These are phyloP conservation scores for Anethum foeniculum DNA, from an alignment of 140 eudicot genomes.

Conservation along the genomic window DNA sequence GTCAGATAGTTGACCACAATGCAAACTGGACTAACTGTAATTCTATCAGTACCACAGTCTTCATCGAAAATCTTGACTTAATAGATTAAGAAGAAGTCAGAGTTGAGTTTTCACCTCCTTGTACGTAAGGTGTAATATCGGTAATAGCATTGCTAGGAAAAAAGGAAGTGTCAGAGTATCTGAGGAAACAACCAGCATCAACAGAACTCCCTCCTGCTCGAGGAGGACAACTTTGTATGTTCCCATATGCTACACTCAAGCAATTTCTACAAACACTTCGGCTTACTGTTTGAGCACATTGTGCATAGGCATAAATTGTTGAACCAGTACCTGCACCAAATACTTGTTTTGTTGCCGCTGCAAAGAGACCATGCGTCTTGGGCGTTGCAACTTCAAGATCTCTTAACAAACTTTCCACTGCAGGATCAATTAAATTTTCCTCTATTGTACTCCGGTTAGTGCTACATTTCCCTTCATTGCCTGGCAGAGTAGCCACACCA, in stretches of 20 bases:
- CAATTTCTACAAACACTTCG: background rate
- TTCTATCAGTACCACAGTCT: background rate
- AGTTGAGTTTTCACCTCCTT: background rate
- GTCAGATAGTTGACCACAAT: background rate
- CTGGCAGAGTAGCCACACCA: background rate
- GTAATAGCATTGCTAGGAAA: background rate
- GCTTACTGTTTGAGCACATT: conserved; percentile 8
- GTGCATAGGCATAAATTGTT: conserved; percentile 7
- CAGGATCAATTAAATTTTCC: background rate
- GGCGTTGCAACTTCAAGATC: conserved; percentile 5
- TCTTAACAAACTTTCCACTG: background rate
- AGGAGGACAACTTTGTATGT: conserved; percentile 2
- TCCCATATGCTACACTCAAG: background rate
- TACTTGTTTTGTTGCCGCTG: conserved; percentile 4
- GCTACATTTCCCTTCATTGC: background rate
- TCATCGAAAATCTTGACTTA: background rate
- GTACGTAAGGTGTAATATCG: background rate
- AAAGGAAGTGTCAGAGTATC: background rate
- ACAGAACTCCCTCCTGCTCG: background rate
- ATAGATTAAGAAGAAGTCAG: background rate
- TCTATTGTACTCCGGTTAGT: background rate
- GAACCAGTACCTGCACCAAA: background rate
- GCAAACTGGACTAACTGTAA: background rate
- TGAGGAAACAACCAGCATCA: conserved; percentile 8
- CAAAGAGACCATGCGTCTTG: background rate